Evolutionary conservation across 2,329 filamentous ascomycete species (phyloP).

Genomic region (Exophiala phaeomuriformis): DNA sequence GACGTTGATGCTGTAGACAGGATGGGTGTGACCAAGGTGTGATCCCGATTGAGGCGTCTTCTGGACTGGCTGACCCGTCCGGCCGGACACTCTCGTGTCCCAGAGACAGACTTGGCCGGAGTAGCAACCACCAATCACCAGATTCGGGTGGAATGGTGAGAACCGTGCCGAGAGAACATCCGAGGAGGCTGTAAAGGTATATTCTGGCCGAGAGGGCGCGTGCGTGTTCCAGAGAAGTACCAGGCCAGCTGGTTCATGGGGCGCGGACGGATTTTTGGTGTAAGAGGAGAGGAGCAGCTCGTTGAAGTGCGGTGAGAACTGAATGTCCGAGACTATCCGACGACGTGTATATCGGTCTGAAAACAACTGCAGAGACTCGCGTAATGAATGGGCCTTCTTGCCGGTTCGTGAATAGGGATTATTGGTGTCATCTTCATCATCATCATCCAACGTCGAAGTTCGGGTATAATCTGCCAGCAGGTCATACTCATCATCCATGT

Average conservation of each 20-base stretch:
- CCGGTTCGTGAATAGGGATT: slow-evolving; percentile 20
- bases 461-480: slow-evolving; percentile 90
- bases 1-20: slow-evolving; percentile 89
- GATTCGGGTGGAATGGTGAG: slow-evolving; percentile 95
- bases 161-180: slow-evolving; percentile 94
- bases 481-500: slow-evolving; percentile 84
- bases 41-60: slow-evolving; percentile 93
- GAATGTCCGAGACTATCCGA: slow-evolving; percentile 89
- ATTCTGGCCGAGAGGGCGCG: slow-evolving; percentile 88
- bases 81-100: slow-evolving; percentile 81
- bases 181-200: slow-evolving; percentile 91
- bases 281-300: slow-evolving; percentile 91
- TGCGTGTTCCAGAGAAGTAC: slow-evolving; percentile 97
- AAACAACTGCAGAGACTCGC: slow-evolving; percentile 87
- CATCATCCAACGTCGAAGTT: slow-evolving; percentile 56
- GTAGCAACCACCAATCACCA: slow-evolving; percentile 93
- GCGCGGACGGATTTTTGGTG: slow-evolving; percentile 92
- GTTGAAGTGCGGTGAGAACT: slow-evolving; percentile 83
- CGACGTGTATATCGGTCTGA: slow-evolving; percentile 96
- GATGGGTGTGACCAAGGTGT: slow-evolving; percentile 73
- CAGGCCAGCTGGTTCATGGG: slow-evolving; percentile 85
- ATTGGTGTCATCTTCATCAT: slow-evolving; percentile 63
- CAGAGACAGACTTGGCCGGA: slow-evolving; percentile 93
- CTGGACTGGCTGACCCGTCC: slow-evolving; percentile 65
- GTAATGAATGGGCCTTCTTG: slow-evolving; percentile 37